These are phyloP conservation scores for Coemansia reversa DNA, from an alignment of 192 early-diverging fungal species.

Conservation along the genomic window DNA sequence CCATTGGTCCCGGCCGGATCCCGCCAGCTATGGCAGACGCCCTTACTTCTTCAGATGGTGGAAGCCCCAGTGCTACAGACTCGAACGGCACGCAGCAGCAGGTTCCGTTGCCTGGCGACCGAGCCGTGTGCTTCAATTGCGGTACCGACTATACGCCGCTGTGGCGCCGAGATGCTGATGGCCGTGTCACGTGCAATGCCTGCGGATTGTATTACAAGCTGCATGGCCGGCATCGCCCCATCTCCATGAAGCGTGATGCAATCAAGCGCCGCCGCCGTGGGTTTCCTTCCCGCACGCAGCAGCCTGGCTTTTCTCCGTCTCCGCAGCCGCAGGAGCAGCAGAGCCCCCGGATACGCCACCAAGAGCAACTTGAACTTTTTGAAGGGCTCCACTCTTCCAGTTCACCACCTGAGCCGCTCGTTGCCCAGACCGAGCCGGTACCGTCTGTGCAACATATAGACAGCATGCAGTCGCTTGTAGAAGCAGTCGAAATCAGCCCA, in stretches of 20 bases:
- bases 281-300: constrained; percentile 5
- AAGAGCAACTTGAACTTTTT: not conserved
- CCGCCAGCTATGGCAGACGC: constrained; percentile 42
- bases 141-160: constrained; percentile 71
- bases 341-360: too few species aligned
- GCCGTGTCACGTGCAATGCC: constrained; percentile 84
- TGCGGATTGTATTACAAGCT: constrained; percentile 91
- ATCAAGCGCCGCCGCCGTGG: constrained; percentile 73
- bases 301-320: not conserved
- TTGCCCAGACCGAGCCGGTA: not conserved
- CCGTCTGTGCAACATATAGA: not conserved
- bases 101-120: constrained; percentile 7
- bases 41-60: constrained; percentile 14
- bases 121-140: constrained; percentile 69
- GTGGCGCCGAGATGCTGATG: constrained; percentile 74
- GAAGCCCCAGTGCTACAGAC: not conserved
- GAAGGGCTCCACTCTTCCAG: not conserved
- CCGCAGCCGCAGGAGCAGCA: not conserved
- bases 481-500: constrained; percentile 25
- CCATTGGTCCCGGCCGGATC: constrained; percentile 33
- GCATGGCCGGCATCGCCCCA: constrained; percentile 77
- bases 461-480: constrained; percentile 25
- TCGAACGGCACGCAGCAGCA: not conserved
- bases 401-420: not conserved
- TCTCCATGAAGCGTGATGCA: constrained; percentile 71